Base-by-base conservation (phyloP, 768 basidiomycete genomes). In the Calocybe indica region DNA sequence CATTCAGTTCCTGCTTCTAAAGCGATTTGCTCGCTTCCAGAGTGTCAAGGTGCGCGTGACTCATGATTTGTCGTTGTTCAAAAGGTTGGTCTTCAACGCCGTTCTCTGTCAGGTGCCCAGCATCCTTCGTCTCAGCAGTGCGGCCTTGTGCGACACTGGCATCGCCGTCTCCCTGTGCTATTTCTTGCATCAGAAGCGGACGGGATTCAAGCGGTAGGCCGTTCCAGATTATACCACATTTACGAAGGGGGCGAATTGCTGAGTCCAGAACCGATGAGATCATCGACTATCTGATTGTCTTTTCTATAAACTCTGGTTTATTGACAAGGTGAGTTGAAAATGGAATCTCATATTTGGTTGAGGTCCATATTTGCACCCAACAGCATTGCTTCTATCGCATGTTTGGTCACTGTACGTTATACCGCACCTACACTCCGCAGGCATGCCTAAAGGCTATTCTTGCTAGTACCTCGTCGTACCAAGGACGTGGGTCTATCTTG, bases 251-350 rank as follows among this genome's bases (percentile, higher is more conserved):
- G 38, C n/a, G 3, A 2, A 31, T 6, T 13, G 3, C 1, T 37
- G 22, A 32, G 7, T 31, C 30, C 34, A 67, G 63, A 45, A 64
- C 58, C 15, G 65, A 67, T 38, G 57, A 62, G 47, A 59, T 67
- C n/a, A 65, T 67, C 43, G 62, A 67, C 48, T 59, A 61, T 28
- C 43, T 67, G 46, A 67, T 67, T 39, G 40, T 64, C 14, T 63
- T 62, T 48, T 58, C 64, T 14, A 62, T 67, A 14, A 65, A 67
- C 36, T 62, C 64, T 41, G 65, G 65, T 7, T 46, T 67, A 7
- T 45, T 64, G 10, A 61, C 61, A 36, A 64, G 63, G 65, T 62
- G 50, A 6, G 48, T 37, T 7, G 10, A 7, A 14, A 1, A 8
- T n/a, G 7, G 30, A 9, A n/a, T 45, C 11, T 15, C 9, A 32